These are phyloP conservation scores for Lichina pygmaea DNA, from an alignment of 495 filamentous ascomycete species.

Conservation along the genomic window DNA sequence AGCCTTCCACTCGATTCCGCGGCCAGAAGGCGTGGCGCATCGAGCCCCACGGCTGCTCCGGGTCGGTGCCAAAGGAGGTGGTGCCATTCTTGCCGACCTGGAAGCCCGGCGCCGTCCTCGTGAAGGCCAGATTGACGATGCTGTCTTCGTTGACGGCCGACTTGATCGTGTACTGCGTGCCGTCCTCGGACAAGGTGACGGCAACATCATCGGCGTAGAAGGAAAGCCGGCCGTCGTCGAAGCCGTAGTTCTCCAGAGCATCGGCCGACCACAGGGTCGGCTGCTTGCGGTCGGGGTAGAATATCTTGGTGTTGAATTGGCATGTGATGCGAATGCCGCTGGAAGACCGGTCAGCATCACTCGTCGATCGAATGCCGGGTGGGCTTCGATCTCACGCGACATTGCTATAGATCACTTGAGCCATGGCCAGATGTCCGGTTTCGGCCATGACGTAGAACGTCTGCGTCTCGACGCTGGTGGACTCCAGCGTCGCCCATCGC, in stretches of 20 bases:
- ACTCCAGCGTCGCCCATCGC: slow-evolving; percentile 55
- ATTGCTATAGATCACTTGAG: slow-evolving; percentile 93
- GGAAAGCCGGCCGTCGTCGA: slow-evolving; percentile 53
- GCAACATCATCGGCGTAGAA: slow-evolving; percentile 70
- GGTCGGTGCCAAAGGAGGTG: slow-evolving; percentile 62
- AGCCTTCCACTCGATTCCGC: slow-evolving; percentile 52
- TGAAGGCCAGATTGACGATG: slow-evolving; percentile 63
- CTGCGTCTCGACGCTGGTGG: slow-evolving; percentile 87
- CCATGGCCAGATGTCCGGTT: slow-evolving; percentile 44
- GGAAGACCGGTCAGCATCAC: slow-evolving; percentile 10
- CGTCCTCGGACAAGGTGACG: slow-evolving; percentile 61
- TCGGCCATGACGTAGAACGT: slow-evolving; percentile 78
- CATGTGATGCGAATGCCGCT: slow-evolving; percentile 74
- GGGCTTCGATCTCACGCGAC: slow-evolving; percentile 41
- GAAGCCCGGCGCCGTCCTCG: slow-evolving; percentile 52
- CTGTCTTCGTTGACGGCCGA: slow-evolving; percentile 49
- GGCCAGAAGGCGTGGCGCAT: slow-evolving; percentile 92
- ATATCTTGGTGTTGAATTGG: slow-evolving; percentile 82
- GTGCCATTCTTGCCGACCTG: slow-evolving; percentile 67
- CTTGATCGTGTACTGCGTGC: slow-evolving; percentile 56
- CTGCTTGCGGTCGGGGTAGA: slow-evolving; percentile 40
- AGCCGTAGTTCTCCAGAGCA: slow-evolving; percentile 44
- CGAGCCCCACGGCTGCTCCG: slow-evolving; percentile 61
- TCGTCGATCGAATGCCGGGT: neutral
- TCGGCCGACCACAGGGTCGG: slow-evolving; percentile 58